Base-by-base conservation (phyloP, 78 protist species). In the Tieghemostelium lacteum region DNA sequence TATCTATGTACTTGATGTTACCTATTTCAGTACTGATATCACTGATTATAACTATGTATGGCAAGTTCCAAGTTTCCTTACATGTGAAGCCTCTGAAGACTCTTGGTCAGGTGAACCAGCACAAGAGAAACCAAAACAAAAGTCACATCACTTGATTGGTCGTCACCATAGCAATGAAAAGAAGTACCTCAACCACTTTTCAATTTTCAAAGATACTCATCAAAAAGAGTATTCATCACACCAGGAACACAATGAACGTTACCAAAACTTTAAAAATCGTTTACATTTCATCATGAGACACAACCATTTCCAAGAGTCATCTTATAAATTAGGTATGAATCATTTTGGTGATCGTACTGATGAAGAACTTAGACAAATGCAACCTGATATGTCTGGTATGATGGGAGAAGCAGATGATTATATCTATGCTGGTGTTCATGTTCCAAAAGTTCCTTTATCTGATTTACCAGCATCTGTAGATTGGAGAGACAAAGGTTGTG, bases 301-400 rank as follows among this genome's bases (percentile, higher is more conserved):
- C 89, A 77, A 72, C 50, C 55, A 88, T 73, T 54, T 36, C 50
- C 22, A 89, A 7, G 17, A 31, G 17, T 52, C 45, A 3, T 34
- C 52, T 0, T 78, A 89, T 88, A 89, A 63, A 55, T 45, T 96
- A 36, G 96, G 73, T 42, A 62, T 92, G 80, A 97, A 93, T 64
- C 86, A 83, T 64, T 96, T 57, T 88, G 93, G 95, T 3, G 97
- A 97, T 93, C 3, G 77, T 75, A 71, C 93, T 31, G 55, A 61
- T 50, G 92, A 62, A 20, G 98, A 96, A 71, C 87, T 87, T n/a
- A n/a, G 49, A 1, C 26, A 36, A 29, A 66, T 88, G 37, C 73
- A 58, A 52, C 93, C 93, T 63, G 52, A 70, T 17, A 74, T 65
- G 33, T 34, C 74, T 5, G 61, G 78, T 61, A 72, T 83, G 50